Base-by-base conservation (phyloP, 2,329 filamentous ascomycete genomes). In the Aspergillus versicolor region DNA sequence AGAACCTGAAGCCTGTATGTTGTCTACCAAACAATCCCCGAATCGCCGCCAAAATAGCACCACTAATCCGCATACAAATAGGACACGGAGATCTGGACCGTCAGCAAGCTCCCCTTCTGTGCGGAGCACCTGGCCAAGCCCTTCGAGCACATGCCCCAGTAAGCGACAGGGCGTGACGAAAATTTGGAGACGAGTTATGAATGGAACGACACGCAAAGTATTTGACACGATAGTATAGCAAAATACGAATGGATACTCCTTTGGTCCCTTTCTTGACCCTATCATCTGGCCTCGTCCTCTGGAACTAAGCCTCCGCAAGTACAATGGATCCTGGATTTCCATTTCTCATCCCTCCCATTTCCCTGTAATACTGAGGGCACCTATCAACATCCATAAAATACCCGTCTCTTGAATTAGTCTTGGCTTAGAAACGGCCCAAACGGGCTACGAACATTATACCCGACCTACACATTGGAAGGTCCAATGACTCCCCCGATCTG, bases 31-130 rank as follows among this genome's bases (percentile, higher is more conserved):
- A 11, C 9, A 38, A 2, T 27, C 3, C 5, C 9, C 11, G 9
- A 22, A 9, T 13, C 22, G n/a, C 3, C 19, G 7, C 34, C 15
- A 17, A 17, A 7, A 34, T 38, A 12, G 19, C 12, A 19, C 57
- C 24, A 54, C 43, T 52, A 17, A 42, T 24, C 19, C 7, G 7
- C 40, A 19, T 34, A 13, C 17, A 5, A 43, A 15, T 59, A 74
- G 72, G 68, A 86, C 65, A 86, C 84, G 64, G 86, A 89, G 76
- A 88, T 89, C 75, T 89, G 86, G 86, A 87, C 85, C 49, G 82
- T 79, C 61, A 73, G 83, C 77, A 89, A 89, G 81, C 81, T 89
- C 63, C 86, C 86, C 15, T 89, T 88, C 78, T 87, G 86, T 78
- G 79, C 84, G 77, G 86, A 89, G 79, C 74, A 82, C 63, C 78